Conservation (phyloP, 805 yeast genomes). For the Myxozyma vanderwaltii region DNA sequence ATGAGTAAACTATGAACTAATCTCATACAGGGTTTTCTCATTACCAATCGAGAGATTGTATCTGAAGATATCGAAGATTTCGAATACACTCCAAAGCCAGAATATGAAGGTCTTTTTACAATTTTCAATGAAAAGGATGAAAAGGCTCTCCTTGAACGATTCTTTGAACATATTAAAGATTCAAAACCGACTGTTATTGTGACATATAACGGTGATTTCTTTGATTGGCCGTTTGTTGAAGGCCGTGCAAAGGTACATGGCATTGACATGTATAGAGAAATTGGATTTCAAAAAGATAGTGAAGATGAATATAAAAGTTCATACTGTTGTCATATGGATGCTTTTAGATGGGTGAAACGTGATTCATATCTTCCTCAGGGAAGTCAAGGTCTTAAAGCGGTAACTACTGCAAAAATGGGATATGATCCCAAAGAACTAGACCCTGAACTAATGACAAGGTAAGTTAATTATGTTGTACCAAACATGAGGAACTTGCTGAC, state of each 20-base stretch:
- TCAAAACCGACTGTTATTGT: conserved; percentile 94
- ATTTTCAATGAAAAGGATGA: conserved; percentile 91
- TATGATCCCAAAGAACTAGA: conserved; percentile 95
- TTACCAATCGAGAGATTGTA: conserved; percentile 91
- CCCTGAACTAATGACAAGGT: conserved; percentile 96
- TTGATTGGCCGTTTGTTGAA: conserved; percentile 99
- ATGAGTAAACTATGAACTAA: background rate
- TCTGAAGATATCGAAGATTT: conserved; percentile 95
- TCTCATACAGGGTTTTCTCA: conserved; percentile 63
- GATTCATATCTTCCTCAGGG: conserved; percentile 98
- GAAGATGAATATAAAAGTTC: conserved; percentile 93
- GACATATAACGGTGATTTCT: conserved; percentile 96
- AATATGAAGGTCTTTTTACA: conserved; percentile 85
- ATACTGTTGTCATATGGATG: conserved; percentile 95
- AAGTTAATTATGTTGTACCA: background rate
- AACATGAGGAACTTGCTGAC: background rate
- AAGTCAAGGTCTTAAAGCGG: conserved; percentile 97
- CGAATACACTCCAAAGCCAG: conserved; percentile 97
- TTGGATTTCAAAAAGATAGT: conserved; percentile 85
- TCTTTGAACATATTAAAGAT: conserved; percentile 89
- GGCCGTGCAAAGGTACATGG: conserved; percentile 83
- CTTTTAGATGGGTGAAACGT: conserved; percentile 96
- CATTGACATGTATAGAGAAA: conserved; percentile 84
- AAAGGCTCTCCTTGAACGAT: conserved; percentile 66
- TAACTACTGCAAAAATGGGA: conserved; percentile 91